Evolutionary conservation across 169 alveolate species (phyloP).

Genomic region (Amoebophrya sp.): DNA sequence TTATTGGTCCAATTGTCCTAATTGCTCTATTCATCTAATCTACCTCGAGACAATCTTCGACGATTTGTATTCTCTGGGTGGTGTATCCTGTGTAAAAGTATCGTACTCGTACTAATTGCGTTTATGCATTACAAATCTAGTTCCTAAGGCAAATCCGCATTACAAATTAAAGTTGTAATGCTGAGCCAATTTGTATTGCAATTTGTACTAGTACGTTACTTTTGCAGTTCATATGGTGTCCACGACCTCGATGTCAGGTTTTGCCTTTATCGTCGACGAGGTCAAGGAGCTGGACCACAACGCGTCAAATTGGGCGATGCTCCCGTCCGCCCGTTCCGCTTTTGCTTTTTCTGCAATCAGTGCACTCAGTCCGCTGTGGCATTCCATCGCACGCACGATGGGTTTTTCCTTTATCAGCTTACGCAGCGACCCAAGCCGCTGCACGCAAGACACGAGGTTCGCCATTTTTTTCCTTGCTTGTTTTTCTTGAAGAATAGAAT

Average conservation of each 20-base stretch:
- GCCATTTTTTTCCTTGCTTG: not conserved
- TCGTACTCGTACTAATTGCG: too few relatives aligned
- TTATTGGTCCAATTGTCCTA: too few relatives aligned
- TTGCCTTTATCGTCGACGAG: constrained; percentile 14
- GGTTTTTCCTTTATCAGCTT: not conserved
- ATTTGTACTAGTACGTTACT: too few relatives aligned
- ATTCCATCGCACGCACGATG: constrained; percentile 55
- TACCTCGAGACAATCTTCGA: constrained; percentile 30
- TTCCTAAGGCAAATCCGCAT: too few relatives aligned
- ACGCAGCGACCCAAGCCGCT: not conserved
- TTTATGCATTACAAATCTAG: too few relatives aligned
- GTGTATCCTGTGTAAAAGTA: too few relatives aligned
- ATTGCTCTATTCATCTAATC: too few relatives aligned
- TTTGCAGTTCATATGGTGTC: too few relatives aligned
- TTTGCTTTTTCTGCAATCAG: constrained; percentile 59
- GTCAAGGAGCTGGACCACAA: constrained; percentile 30
- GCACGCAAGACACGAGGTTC: not conserved
- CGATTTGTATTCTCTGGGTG: constrained; percentile 31
- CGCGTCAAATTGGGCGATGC: constrained; percentile 27
- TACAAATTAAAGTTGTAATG: too few relatives aligned
- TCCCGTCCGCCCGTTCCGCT: constrained; percentile 57
- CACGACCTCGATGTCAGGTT: constrained; percentile 31
- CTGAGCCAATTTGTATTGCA: too few relatives aligned
- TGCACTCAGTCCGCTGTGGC: constrained; percentile 62
- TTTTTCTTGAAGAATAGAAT: too few relatives aligned